Base-by-base conservation (phyloP, 495 filamentous ascomycete genomes). In the Penicillium verhagenii region DNA sequence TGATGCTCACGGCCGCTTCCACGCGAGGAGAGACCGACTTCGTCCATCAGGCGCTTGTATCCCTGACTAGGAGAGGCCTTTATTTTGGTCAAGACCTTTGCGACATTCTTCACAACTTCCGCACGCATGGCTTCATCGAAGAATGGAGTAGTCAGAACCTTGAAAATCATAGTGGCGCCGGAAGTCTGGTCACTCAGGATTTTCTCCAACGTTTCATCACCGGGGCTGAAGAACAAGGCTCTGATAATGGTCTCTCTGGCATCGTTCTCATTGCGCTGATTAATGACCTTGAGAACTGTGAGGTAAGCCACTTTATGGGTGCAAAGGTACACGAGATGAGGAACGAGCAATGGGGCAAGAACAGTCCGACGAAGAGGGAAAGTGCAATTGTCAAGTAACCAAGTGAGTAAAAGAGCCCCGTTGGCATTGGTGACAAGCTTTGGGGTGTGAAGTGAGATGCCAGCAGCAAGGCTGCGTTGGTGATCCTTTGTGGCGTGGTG, bases 281-380 rank as follows among this genome's bases (percentile, higher is more conserved):
- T 98, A 71, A 98, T 96, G 29, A 97, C 92, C 77, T 98, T 98
- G 47, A 98, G 76, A 18, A 98, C 94, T 2, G 94, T 98, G 53
- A 97, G 79, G 60, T 97, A 98, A 0, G 94, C 94, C 55, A 98
- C 94, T 78, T 98, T 98, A 76, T 98, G 94, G 0, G 94, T 97
- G 78, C 94, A 97, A 6, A 98, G 83, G 67, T 96, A 92, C 26
- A 96, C 93, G n/a, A 98, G 77, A 60, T 97, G 91, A 47, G 94
- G 93, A 42, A 98, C 90, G 25, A 98, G 86, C 63, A 91, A 82
- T 28, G 94, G 94, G 25, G 94, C 92, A 23, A 98, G 84, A 19
- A 97, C 93, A 14, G 89, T 94, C 51, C 95, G 89, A 52, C 94
- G 87, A 56, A 86, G 85, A 50, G 92, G 90, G 78, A 97, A 96